These are phyloP conservation scores for Luzula sylvatica DNA, from an alignment of 176 grass and related monocot species.

Conservation along the genomic window DNA sequence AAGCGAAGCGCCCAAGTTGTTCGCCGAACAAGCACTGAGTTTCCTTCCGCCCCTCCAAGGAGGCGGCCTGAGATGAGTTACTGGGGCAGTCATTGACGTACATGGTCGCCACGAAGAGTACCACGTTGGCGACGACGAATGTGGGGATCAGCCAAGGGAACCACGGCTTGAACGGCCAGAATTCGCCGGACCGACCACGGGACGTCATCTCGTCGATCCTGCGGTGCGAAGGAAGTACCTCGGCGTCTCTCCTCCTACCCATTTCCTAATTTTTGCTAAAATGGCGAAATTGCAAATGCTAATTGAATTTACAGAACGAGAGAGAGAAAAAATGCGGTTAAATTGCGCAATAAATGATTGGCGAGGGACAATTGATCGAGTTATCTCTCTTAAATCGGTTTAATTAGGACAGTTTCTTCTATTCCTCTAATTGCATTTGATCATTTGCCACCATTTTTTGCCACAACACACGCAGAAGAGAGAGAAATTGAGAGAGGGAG, in stretches of 20 bases:
- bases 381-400: no score
- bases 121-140: constrained; percentile 45
- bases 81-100: constrained; percentile 84
- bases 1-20: constrained; percentile 73
- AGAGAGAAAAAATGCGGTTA: no score
- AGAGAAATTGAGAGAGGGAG: no score
- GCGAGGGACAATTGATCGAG: no score
- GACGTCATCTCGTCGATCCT: neutral
- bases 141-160: constrained; percentile 73
- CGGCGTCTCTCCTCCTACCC: neutral
- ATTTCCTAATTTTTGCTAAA: neutral
- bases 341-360: no score
- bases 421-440: no score
- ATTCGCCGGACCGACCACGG: constrained; percentile 13
- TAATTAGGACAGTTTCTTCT: no score
- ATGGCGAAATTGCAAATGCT: constrained; percentile 2
- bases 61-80: constrained; percentile 25
- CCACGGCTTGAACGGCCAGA: constrained; percentile 55
- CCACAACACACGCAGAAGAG: no score
- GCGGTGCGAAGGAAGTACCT: constrained; percentile 2
- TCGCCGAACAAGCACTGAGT: constrained; percentile 25
- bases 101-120: constrained; percentile 68
- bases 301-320: neutral
- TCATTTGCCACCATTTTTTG: no score
- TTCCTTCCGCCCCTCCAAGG: constrained; percentile 22